Base-by-base conservation (phyloP, 768 basidiomycete species). In the Leccinum imitatum region DNA sequence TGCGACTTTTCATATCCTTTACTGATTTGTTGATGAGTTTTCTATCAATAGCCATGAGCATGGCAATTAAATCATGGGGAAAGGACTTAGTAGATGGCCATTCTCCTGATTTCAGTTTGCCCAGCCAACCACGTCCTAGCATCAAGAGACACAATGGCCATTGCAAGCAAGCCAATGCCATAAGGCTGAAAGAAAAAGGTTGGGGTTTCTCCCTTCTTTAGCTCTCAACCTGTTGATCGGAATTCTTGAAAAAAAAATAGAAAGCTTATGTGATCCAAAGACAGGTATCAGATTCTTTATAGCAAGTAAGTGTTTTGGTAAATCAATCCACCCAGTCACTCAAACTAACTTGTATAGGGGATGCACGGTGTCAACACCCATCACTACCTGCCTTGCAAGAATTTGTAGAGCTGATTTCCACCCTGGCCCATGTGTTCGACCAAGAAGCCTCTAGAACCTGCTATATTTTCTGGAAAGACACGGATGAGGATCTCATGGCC, bases 391-490 rank as follows among this genome's bases (percentile, higher is more conserved):
- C 50, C 17, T 30, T 65, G 3, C 11, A 23, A 39, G 44, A 51
- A 21, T 65, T 65, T 33, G 55, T 44, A 5, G 2, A 44, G 4
- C 57, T 65, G 27, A 25, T 65, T 48, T 41, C 37, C 3, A 13
- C 13, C 7, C 23, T 65, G 48, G 52, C 61, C 8, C 0, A 2
- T 0, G 65, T 65, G 21, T 65, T 63, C 13, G 30, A 9, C 14
- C 25, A 14, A 17, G 21, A 37, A 3, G 30, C 39, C 8, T 44
- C 61, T 1, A 19, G 23, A 4, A 17, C 39, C 19, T 65, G 64
- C 30, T 59, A 27, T 50, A 63, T 65, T 27, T 59, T 65, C 54
- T 65, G 64, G 64, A 58, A 67, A 51, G 64, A 65, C 21, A 67
- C 52, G 0, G 64, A 59, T 3, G 53, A 67, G 2, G 57, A 67